Evolutionary conservation across 176 grass and related monocot species (phyloP).

Genomic region (Cocos nucifera): DNA sequence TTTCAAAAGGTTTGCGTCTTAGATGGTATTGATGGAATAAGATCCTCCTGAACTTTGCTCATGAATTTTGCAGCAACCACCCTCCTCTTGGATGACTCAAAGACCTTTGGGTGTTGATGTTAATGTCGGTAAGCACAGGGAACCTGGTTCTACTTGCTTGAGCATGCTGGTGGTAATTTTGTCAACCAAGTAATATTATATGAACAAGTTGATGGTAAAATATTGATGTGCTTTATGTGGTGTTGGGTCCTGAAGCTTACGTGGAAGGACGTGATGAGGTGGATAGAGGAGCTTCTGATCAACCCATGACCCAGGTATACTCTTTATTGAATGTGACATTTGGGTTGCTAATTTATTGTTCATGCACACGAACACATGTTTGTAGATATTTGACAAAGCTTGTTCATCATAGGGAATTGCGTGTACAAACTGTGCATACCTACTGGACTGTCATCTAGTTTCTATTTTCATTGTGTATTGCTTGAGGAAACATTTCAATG

Average conservation of each 20-base stretch:
- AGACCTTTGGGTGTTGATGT: slow-evolving; percentile 84
- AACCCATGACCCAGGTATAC: slow-evolving; percentile 60
- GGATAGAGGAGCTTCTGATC: slow-evolving; percentile 46
- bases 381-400: too few relatives aligned
- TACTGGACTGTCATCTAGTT: too few relatives aligned
- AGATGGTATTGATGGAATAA: too few relatives aligned
- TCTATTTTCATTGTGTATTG: too few relatives aligned
- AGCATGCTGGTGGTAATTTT: neutral
- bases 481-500: too few relatives aligned
- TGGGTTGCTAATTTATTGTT: too few relatives aligned
- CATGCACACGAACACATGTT: too few relatives aligned
- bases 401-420: too few relatives aligned
- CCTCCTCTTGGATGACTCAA: slow-evolving; percentile 66
- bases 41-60: too few relatives aligned
- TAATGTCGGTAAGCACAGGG: slow-evolving; percentile 60
- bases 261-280: slow-evolving; percentile 71
- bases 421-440: too few relatives aligned
- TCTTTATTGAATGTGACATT: neutral
- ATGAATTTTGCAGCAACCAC: slow-evolving; percentile 44
- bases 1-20: too few relatives aligned
- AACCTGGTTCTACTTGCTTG: slow-evolving; percentile 11
- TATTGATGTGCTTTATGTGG: too few relatives aligned
- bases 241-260: slow-evolving; percentile 43
- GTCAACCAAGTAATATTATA: neutral
- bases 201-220: neutral